These are phyloP conservation scores for Eucalyptus regnans DNA, from an alignment of 345 rosid genomes.

Conservation along the genomic window DNA sequence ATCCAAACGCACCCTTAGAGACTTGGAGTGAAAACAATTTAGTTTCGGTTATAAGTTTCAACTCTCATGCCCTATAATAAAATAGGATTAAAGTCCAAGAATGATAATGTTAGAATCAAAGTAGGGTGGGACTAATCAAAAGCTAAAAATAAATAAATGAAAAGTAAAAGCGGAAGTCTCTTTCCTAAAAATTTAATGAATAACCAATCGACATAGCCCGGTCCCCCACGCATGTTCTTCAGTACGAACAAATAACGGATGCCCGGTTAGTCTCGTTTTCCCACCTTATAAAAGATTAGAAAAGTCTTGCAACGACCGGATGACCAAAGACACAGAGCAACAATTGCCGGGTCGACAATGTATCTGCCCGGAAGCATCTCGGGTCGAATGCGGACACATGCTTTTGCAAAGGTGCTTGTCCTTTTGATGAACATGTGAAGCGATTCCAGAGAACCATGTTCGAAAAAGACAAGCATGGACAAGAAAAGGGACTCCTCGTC, in stretches of 20 bases:
- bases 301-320: background rate
- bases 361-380: background rate
- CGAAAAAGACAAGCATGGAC: background rate
- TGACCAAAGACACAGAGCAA: background rate
- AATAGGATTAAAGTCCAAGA: no score
- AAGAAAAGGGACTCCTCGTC: background rate
- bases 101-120: no score
- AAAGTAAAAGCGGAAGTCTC: background rate
- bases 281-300: background rate
- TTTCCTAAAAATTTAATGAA: fast-evolving
- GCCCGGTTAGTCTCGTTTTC: background rate
- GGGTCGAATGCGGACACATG: background rate
- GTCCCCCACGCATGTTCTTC: background rate
- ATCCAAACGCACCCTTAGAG: no score
- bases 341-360: background rate
- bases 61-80: fast-evolving
- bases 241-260: background rate
- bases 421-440: background rate
- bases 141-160: background rate
- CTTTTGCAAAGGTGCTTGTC: background rate
- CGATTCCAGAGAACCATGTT: background rate
- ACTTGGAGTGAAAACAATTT: fast-evolving
- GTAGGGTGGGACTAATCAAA: no score
- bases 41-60: fast-evolving
- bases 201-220: background rate